Evolutionary conservation across 2,329 filamentous ascomycete genomes (phyloP).

Genomic region (Leptographium lundbergii): DNA sequence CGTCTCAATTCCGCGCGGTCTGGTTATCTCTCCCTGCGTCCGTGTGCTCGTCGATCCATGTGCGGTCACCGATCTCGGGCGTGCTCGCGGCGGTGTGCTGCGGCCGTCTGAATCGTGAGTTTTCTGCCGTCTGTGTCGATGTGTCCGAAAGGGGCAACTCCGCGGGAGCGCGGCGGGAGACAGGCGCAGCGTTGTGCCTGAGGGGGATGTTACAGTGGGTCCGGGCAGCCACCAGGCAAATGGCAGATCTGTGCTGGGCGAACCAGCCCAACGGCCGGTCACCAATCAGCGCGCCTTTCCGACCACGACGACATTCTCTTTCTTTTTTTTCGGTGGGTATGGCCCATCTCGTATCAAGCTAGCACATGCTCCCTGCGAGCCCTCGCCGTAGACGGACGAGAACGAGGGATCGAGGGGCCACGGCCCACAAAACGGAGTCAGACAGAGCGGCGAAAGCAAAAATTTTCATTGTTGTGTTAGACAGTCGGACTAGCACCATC

Average conservation of each 20-base stretch:
- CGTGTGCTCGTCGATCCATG: background rate
- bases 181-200: background rate
- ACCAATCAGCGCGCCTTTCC: background rate
- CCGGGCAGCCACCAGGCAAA: too few relatives aligned
- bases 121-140: background rate
- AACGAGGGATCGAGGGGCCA: too few relatives aligned
- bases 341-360: background rate
- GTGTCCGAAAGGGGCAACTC: background rate
- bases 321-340: background rate
- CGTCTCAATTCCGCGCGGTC: background rate
- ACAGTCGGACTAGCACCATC: background rate
- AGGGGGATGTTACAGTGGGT: background rate
- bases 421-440: background rate
- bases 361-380: background rate
- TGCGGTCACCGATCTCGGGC: background rate
- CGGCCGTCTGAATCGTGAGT: background rate
- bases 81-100: background rate
- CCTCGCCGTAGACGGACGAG: background rate
- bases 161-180: background rate
- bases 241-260: too few relatives aligned
- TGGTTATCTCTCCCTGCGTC: background rate
- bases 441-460: background rate
- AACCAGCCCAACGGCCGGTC: background rate
- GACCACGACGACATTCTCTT: too few relatives aligned
- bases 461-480: background rate